Evolutionary conservation across 2,329 filamentous ascomycete species (phyloP), one percentile per base, ranked within the genome.

Genomic region (Alternaria sp.): DNA sequence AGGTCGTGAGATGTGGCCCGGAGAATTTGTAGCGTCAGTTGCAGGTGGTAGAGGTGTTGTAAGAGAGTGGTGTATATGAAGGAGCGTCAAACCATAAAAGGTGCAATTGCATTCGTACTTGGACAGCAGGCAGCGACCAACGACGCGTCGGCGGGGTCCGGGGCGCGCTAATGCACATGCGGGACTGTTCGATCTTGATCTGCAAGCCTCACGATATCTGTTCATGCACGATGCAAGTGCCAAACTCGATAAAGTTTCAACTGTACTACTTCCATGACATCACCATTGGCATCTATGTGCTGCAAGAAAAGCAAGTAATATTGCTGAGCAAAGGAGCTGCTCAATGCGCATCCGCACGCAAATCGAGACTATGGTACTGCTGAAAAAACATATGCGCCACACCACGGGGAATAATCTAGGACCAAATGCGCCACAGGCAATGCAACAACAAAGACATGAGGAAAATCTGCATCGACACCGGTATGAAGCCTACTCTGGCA

Each of bases 341-440:
- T 51, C 46, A 56, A 24, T 41, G 18, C 16, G 57, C 52, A 42
- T 43, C 38, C 44, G 51, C 32, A 51, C 57, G 20, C 38, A 43
- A 39, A 16, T 41, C 22, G 47, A 41, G 22, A 38, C 39, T 22
- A 30, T 44, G 36, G 38, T 51, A 32, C 56, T 52, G 49, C 51
- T 28, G 9, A 46, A 52, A 48, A 36, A 41, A 42, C 57, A 56
- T 44, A 54, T 63, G 59, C 63, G 64, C 66, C 54, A 67, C 20
- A 54, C 53, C 32, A 34, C 36, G 67, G 69, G 66, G 68, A 72
- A 72, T 72, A 66, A 65, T 63, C 44, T 64, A 51, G 51, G 53
- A 57, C 38, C 42, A 43, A 59, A 34, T 24, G 74, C 73, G 67
- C 73, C 73, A 59, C 36, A 61, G 57, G 64, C 67, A 71, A 76